Evolutionary conservation across 2,329 filamentous ascomycete species (phyloP).

Genomic region (Coccinonectria pachysandricola): DNA sequence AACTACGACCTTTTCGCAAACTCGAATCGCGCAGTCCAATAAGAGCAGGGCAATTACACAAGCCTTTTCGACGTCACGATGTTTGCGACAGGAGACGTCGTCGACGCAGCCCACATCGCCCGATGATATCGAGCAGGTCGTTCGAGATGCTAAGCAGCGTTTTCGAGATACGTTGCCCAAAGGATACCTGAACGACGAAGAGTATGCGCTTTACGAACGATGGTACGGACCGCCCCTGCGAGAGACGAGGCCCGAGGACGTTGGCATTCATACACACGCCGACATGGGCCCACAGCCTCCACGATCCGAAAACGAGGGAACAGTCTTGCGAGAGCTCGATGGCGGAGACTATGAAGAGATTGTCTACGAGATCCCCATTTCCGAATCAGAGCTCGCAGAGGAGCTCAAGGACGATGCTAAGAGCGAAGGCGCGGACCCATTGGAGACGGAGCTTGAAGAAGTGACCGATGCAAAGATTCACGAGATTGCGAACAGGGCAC

Average conservation of each 20-base stretch:
- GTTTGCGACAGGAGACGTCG: constrained; percentile 12
- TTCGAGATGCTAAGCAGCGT: constrained; percentile 59
- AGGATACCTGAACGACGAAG: constrained; percentile 56
- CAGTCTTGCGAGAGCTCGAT: constrained; percentile 44
- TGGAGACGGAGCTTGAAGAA: too few relatives aligned
- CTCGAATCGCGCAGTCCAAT: constrained; percentile 15
- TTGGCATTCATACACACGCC: constrained; percentile 35
- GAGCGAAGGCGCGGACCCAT: too few relatives aligned
- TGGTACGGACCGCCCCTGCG: constrained; percentile 69
- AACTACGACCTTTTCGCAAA: constrained; percentile 8
- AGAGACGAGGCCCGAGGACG: constrained; percentile 48
- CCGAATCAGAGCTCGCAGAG: constrained; percentile 3
- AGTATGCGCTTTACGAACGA: constrained; percentile 66
- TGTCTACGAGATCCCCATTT: constrained; percentile 30
- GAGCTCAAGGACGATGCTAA: constrained; percentile 10
- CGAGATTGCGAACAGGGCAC: constrained; percentile 17
- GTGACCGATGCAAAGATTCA: constrained; percentile 14
- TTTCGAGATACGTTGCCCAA: constrained; percentile 71
- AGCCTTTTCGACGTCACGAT: constrained; percentile 20
- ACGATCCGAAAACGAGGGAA: constrained; percentile 24
- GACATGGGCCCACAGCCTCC: constrained; percentile 21
- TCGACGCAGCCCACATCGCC: constrained; percentile 4
- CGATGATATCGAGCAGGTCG: constrained; percentile 48
- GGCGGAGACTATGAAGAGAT: constrained; percentile 54
- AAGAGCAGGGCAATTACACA: constrained; percentile 17